Evolutionary conservation across 768 basidiomycete species (phyloP), one percentile per base, ranked within the genome.

Genomic region (Rhodosporidiobolus sp.): DNA sequence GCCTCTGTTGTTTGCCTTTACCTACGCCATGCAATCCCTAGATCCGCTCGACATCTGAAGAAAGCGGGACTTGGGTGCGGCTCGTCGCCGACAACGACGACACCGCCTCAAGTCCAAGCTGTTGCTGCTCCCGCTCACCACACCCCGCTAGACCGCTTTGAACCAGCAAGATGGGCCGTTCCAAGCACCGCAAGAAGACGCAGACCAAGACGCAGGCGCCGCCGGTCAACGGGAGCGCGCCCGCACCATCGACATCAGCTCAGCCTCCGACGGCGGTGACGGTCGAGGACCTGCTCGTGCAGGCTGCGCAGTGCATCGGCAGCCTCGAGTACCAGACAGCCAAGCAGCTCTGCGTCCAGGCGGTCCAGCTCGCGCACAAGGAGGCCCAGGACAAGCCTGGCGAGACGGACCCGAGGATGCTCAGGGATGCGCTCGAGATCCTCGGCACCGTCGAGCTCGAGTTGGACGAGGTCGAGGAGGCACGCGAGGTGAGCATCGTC

Each of bases 381-480:
- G 56, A 52, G 57, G 66, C 34, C 43, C 62, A 77, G 50, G 64
- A 61, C 11, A 52, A 64, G 43, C 58, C 55, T 22, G 65, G 35
- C 8, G 50, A 45, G 17, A 56, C 49, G 24, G 62, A 64, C 55
- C 52, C 63, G 65, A 54, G 55, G 55, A 64, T 72, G 66, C 63
- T 70, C 8, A 68, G 62, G 52, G 75, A 69, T 34, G 62, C 69
- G 20, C 46, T 75, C 28, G 78, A 79, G 64, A 65, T 78, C 38
- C 59, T 77, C 28, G 78, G 77, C 5, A 73, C 75, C 11, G 63
- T 72, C 65, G 74, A 74, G 53, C 74, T 79, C 28, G 78, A 79
- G 69, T 49, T 73, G n/a, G 69, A 65, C 8, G 69, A 77, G 45
- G 38, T 74, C 22, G 76, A 74, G 8, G 61, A 67, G 34, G 77